phyloP scores from a whole-genome alignment of 805 yeast species.

The Torulaspora quercuum region DNA sequence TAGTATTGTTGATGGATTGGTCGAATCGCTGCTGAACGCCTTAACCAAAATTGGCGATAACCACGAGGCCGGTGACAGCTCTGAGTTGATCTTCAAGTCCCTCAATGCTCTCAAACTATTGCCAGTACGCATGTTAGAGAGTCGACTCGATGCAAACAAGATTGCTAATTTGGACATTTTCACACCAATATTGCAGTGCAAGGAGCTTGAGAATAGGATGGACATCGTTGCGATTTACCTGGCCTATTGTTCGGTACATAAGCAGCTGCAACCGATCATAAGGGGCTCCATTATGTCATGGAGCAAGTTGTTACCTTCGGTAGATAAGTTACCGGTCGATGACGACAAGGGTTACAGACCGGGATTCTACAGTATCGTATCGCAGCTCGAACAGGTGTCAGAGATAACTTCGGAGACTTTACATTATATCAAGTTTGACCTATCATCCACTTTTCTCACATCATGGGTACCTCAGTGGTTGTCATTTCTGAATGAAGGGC shows the following conservation, averaged over 20 bases:
- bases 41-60: constrained; percentile 4
- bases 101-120: constrained; percentile 12
- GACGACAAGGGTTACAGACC: constrained; percentile 9
- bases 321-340: not conserved
- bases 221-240: constrained; percentile 22
- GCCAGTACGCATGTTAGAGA: constrained; percentile 3
- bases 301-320: constrained; percentile 9
- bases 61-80: not conserved
- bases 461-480: constrained; percentile 30
- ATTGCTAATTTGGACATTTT: constrained; percentile 15
- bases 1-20: constrained; percentile 9
- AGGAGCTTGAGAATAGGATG: constrained; percentile 8
- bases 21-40: constrained; percentile 8
- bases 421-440: constrained; percentile 13
- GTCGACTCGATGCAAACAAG: constrained; percentile 2
- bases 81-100: constrained; percentile 9
- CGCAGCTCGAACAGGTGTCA: constrained; percentile 16
- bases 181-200: constrained; percentile 13
- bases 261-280: constrained; percentile 18
- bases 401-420: constrained; percentile 11
- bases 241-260: constrained; percentile 25
- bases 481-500: not conserved
- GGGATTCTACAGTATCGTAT: constrained; percentile 24
- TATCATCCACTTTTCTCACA: constrained; percentile 14
- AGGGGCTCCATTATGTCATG: constrained; percentile 14